These are phyloP conservation scores for Cyanophora paradoxa DNA, from an alignment of 78 protist species.

Conservation along the genomic window DNA sequence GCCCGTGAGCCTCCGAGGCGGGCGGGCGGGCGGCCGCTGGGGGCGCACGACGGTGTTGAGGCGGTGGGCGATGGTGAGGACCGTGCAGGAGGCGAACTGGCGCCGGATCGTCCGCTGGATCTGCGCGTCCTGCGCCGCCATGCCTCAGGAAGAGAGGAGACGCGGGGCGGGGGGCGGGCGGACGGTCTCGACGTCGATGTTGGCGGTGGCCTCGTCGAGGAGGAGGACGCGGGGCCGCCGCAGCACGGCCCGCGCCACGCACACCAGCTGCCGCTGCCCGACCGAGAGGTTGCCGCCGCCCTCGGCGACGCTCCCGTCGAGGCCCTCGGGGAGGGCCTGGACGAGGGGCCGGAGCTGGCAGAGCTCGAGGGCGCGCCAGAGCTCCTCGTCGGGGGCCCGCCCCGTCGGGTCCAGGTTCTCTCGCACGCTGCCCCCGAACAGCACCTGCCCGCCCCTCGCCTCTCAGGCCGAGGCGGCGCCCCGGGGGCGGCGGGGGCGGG, in stretches of 20 bases:
- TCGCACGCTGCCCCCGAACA: too few species aligned
- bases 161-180: too few species aligned
- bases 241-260: conserved; percentile 38
- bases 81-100: conserved; percentile 42
- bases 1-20: too few species aligned
- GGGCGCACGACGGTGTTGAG: conserved; percentile 70
- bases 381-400: conserved; percentile 7
- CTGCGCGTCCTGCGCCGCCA: too few species aligned
- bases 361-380: conserved; percentile 16
- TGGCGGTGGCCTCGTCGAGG: conserved; percentile 57
- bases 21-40: too few species aligned
- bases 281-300: conserved; percentile 27
- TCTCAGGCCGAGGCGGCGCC: too few species aligned
- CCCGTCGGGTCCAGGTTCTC: too few species aligned
- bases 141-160: too few species aligned
- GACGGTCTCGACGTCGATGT: conserved; percentile 50
- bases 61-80: conserved; percentile 70
- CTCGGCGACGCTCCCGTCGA: too few species aligned
- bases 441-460: too few species aligned
- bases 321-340: background rate
- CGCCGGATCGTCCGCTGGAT: conserved; percentile 46
- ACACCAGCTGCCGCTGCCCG: conserved; percentile 37
- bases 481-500: too few species aligned
- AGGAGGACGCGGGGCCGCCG: conserved; percentile 13
- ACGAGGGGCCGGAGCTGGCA: conserved; percentile 1